phyloP scores from a whole-genome alignment of 2,329 filamentous ascomycete species.

The Endocalyx cinctus region DNA sequence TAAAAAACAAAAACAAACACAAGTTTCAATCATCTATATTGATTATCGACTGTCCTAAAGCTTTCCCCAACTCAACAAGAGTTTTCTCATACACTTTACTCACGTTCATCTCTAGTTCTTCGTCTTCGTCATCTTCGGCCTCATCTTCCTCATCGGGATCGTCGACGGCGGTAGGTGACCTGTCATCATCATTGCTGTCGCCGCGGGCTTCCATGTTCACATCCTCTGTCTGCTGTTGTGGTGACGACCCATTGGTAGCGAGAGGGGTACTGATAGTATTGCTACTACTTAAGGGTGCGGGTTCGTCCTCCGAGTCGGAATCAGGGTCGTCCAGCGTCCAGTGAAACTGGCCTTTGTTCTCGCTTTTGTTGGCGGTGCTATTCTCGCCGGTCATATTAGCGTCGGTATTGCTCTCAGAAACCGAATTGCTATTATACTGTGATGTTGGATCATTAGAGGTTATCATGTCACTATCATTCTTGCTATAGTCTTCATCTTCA shows the following conservation, averaged over 20 bases:
- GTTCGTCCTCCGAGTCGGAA: constrained; percentile 18
- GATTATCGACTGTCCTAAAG: constrained; percentile 13
- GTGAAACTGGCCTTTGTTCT: constrained; percentile 21
- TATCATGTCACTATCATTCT: neutral
- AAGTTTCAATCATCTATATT: no score
- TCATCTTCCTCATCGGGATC: constrained; percentile 24
- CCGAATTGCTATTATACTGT: no score
- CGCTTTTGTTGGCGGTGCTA: constrained; percentile 1
- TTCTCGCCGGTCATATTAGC: no score
- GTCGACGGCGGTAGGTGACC: constrained; percentile 6
- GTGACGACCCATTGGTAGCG: constrained; percentile 1
- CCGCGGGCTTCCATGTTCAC: constrained; percentile 5
- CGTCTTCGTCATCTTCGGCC: constrained; percentile 30
- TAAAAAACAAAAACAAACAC: no score
- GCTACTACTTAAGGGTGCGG: constrained; percentile 12
- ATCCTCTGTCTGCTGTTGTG: neutral
- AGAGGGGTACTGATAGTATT: constrained; percentile 1
- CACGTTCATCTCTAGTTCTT: constrained; percentile 55
- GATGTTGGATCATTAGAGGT: no score
- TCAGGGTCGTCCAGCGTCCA: constrained; percentile 27
- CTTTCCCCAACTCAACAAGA: constrained; percentile 38
- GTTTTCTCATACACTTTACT: constrained; percentile 28
- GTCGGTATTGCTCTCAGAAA: no score
- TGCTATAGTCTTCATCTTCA: constrained; percentile 11
- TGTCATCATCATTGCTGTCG: constrained; percentile 13